Evolutionary conservation across 805 yeast genomes (phyloP), one percentile per base, ranked within the genome.

Genomic region (Dipodascus albidus): DNA sequence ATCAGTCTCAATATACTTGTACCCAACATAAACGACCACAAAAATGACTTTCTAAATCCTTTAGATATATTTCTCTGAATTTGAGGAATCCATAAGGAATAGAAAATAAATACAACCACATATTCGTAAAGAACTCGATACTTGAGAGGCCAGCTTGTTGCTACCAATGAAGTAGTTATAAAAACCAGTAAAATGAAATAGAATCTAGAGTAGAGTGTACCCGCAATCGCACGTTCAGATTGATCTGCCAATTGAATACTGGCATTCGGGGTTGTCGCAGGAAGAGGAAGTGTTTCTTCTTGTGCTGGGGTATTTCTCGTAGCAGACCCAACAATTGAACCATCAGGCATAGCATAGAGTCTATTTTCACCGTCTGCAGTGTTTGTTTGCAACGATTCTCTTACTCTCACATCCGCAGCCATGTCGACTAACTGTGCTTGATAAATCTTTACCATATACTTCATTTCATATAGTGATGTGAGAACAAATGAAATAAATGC

Each of bases 11-110:
- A 67, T 1, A 79, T 41, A 0, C 88, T 78, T 0, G 85, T 79
- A 0, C 89, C 86, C 8, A 82, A 23, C n/a, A 88, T 77, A 60
- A 85, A 90, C 56, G 77, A 80, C 90, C 95, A 86, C 38, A 75
- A 68, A 57, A 88, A 79, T 2, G 85, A 80, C 53, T 78, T 74
- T 53, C 87, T 74, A 53, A 81, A 74, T 20, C 90, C 91, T 52
- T 87, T 75, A 24, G 82, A 65, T 2, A 82, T 78, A 64, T 88
- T 87, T 64, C 96, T 74, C 60, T 81, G 82, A 47, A 87, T 83
- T 66, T 90, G 98, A 1, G 97, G 96, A 15, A 86, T 59, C 96
- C 96, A 89, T 59, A 78, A 83, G 1, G 95, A 85, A 64, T 81
- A 85, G 24, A 83, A 60, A 0, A 74, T 50, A 1, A 81, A 55